Base-by-base conservation (phyloP, 2,329 filamentous ascomycete genomes). In the Nigrograna mackinnonii region DNA sequence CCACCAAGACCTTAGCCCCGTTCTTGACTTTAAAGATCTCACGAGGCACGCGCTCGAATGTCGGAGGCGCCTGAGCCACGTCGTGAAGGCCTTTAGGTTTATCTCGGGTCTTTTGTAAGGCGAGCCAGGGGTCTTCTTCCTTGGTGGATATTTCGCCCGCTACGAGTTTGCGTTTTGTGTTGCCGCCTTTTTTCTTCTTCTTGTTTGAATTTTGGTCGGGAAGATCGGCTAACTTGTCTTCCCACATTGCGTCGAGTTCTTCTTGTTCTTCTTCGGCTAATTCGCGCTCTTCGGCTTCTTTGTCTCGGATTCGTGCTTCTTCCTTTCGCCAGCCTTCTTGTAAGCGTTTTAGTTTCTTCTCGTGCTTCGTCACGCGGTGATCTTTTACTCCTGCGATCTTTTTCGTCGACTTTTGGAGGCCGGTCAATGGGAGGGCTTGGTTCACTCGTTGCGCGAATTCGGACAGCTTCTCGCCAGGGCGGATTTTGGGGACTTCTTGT, bases 371-470 rank as follows among this genome's bases (percentile, higher is more conserved):
- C 38, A 68, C 52, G 6, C 82, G 78, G 49, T 82, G 79, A 14
- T 84, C 79, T 62, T 89, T 87, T 6, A 86, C 60, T 0, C 87
- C 83, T 22, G 80, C 69, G 5, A 83, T 79, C 46, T 86, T 84
- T 51, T 82, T 85, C 39, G 81, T 83, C 52, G 78, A 83, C 6
- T 77, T 65, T 48, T 56, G 67, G 6, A 96, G 76, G 0, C 85
- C 85, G 6, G 83, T 75, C 0, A 99, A 72, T 0, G 92, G 92
- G 5, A 97, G 76, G 0, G 89, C 84, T 36, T 89, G 87, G 62
- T 97, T 86, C 5, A 99, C 94, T 21, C 91, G 84, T 9, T 85
- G 82, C 6, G 84, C 76, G 63, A 95, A 99, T 39, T 95, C 87
- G 4, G 86, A 83, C 60, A 97, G 74, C 38, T 83, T 82, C 68